Percentiles rank a stretch among this genome's conserved stretches.
These are phyloP conservation scores for Mycena crocata DNA, from an alignment of 768 basidiomycete species.

Conservation along the genomic window DNA sequence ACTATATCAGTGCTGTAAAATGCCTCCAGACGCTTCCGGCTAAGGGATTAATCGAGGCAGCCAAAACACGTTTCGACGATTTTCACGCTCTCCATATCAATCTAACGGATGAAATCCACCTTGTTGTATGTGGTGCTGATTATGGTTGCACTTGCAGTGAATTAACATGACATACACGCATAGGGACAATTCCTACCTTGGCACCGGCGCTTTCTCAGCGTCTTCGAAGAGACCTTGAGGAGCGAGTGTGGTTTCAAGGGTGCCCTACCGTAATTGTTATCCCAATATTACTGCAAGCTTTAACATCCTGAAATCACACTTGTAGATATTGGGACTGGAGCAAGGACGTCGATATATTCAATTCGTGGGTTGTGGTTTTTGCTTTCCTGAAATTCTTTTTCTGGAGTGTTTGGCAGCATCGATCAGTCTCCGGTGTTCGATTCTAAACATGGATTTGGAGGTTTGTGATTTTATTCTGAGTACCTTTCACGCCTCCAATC, in stretches of 20 bases:
- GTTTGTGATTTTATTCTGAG: background rate
- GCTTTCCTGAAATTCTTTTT: background rate
- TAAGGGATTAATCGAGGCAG: constrained; percentile 5
- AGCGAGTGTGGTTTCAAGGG: constrained; percentile 42
- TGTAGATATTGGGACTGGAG: constrained; percentile 36
- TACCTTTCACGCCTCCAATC: background rate
- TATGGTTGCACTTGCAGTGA: background rate
- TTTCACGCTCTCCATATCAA: constrained; percentile 38
- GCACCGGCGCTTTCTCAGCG: constrained; percentile 43
- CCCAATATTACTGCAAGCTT: background rate
- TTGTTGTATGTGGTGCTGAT: constrained; percentile 27
- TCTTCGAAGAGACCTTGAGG: constrained; percentile 40
- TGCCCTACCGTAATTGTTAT: constrained; percentile 35
- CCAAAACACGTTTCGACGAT: constrained; percentile 37
- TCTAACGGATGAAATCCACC: constrained; percentile 33
- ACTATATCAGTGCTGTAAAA: constrained; percentile 19
- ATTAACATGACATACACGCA: background rate
- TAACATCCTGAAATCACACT: background rate
- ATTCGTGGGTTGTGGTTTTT: constrained; percentile 17
- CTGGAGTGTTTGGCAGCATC: constrained; percentile 21
- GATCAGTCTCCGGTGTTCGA: constrained; percentile 32
- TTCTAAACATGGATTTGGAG: constrained; percentile 35
- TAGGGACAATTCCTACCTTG: constrained; percentile 49
- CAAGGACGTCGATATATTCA: constrained; percentile 26
- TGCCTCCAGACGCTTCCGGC: constrained; percentile 29